These are phyloP conservation scores for Thelephora ganbajun DNA, from an alignment of 768 basidiomycete genomes.

Conservation along the genomic window DNA sequence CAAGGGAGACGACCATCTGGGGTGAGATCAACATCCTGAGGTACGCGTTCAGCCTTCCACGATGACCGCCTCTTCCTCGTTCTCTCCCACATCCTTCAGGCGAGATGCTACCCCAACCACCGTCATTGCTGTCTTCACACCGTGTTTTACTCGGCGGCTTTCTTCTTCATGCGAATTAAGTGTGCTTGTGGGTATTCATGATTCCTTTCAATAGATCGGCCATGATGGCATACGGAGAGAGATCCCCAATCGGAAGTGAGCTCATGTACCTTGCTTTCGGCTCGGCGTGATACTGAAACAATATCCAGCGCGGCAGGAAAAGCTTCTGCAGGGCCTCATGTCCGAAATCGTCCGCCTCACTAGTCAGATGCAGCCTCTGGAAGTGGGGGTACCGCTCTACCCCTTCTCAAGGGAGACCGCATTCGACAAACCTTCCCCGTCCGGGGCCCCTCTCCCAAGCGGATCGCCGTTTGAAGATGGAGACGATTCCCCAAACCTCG, in stretches of 20 bases:
- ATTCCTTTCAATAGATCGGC: conserved; percentile 43
- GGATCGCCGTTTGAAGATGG: background rate
- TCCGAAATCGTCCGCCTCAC: conserved; percentile 75
- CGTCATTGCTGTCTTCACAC: background rate
- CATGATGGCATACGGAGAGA: conserved; percentile 68
- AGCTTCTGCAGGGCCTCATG: conserved; percentile 72
- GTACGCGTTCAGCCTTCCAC: conserved; percentile 21
- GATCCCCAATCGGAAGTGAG: conserved; percentile 76
- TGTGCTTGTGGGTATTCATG: background rate
- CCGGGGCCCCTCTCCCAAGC: background rate
- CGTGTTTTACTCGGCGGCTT: background rate
- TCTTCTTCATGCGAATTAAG: background rate
- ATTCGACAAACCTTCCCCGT: background rate
- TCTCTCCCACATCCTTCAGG: too few relatives aligned
- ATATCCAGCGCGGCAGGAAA: conserved; percentile 62
- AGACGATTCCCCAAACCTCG: too few relatives aligned
- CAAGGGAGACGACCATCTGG: conserved; percentile 68
- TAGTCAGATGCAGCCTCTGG: conserved; percentile 63
- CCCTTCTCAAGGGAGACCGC: conserved; percentile 38
- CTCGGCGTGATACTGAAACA: background rate
- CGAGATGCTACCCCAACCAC: background rate
- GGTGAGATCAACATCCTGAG: conserved; percentile 77
- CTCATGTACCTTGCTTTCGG: conserved; percentile 4
- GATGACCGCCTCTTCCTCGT: background rate
- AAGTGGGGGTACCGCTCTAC: conserved; percentile 69